Conservation (phyloP, 352 stramenopile species). For the Globisporangium emineosum region DNA sequence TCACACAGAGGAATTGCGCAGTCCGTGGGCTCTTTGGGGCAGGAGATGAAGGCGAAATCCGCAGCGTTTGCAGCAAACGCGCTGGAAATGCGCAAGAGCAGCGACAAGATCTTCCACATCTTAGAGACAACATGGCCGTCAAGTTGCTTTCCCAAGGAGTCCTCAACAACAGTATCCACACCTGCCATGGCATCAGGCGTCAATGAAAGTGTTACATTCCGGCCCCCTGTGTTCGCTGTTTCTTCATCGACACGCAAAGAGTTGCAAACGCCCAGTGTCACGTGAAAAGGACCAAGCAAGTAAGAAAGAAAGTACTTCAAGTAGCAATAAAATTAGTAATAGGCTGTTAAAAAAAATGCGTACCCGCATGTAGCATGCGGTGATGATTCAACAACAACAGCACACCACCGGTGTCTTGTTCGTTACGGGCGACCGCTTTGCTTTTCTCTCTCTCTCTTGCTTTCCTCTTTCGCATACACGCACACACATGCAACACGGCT, state of each 20-base stretch:
- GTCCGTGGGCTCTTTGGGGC: constrained; percentile 37
- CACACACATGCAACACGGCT: background rate
- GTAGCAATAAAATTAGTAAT: constrained; percentile 12
- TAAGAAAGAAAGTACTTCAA: background rate
- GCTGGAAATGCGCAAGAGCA: constrained; percentile 31
- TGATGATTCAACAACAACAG: background rate
- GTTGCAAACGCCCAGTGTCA: background rate
- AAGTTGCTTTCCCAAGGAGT: background rate
- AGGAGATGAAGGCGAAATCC: constrained; percentile 45
- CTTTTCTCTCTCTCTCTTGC: background rate
- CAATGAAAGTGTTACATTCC: constrained; percentile 10
- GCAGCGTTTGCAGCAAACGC: constrained; percentile 37
- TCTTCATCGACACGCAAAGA: constrained; percentile 3
- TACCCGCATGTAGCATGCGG: background rate
- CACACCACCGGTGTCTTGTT: background rate
- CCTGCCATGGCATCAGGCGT: background rate
- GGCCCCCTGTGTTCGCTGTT: constrained; percentile 29
- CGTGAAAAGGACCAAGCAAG: background rate
- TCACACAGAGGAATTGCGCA: background rate
- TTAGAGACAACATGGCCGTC: constrained; percentile 39
- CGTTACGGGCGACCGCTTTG: background rate
- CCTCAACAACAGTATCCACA: background rate
- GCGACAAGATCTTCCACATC: constrained; percentile 34
- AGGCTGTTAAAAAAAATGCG: constrained; percentile 1
- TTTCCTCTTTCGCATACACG: background rate